Percentiles rank a stretch among this genome's conserved stretches.
Conservation (phyloP, 2,329 filamentous ascomycete species). For the Nannizziopsis arthrosporioides region DNA sequence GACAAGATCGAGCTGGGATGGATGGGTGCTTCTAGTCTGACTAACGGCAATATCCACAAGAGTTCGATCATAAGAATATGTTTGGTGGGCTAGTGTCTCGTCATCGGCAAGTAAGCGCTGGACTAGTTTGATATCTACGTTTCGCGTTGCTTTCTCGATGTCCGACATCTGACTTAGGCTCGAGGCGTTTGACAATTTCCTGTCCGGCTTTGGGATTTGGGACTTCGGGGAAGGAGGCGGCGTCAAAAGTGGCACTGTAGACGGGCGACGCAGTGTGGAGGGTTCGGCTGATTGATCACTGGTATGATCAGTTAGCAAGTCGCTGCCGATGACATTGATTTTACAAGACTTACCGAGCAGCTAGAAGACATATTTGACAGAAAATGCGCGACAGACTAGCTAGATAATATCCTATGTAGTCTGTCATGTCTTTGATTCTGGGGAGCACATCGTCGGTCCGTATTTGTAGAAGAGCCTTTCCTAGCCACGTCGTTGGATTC, state of each 20-base stretch:
- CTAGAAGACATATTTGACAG: conserved; percentile 1
- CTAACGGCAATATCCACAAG: conserved; percentile 9
- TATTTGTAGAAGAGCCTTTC: conserved; percentile 4
- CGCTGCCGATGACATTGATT: neutral
- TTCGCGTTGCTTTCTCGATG: conserved; percentile 5
- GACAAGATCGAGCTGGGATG: conserved; percentile 1
- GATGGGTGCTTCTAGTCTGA: conserved; percentile 8
- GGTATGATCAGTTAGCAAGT: no score
- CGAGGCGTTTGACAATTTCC: conserved; percentile 1
- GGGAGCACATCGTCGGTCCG: conserved; percentile 6
- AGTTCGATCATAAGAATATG: conserved; percentile 3
- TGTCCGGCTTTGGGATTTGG: neutral
- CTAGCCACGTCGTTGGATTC: conserved; percentile 4
- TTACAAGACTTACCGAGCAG: conserved; percentile 6
- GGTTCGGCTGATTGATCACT: neutral
- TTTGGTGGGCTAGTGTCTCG: neutral
- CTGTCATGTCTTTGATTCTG: conserved; percentile 4
- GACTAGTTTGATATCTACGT: conserved; percentile 4
- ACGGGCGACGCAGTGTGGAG: neutral
- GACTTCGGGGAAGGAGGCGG: neutral
- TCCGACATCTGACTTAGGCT: conserved; percentile 5
- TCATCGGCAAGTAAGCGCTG: conserved; percentile 5
- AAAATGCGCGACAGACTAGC: neutral
- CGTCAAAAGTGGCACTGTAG: neutral
- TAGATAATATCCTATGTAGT: conserved; percentile 4